A percentile compares a stretch with the other conserved stretches of the same genome.
Conservation (phyloP, 2,329 filamentous ascomycete genomes). For the Fusarium sambucinum region DNA sequence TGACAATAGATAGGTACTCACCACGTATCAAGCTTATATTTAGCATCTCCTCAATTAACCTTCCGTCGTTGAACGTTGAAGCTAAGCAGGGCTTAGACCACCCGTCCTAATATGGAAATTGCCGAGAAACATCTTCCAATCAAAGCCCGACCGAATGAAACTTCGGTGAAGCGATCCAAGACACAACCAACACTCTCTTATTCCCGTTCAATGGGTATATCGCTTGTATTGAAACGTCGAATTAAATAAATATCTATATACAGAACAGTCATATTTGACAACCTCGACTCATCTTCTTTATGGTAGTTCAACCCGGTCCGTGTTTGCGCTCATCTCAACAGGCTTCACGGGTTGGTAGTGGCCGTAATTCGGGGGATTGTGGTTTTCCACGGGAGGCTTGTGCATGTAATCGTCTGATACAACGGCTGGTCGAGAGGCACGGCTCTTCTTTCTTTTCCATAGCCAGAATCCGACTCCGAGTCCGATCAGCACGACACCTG, state of each 20-base stretch:
- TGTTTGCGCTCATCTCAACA: not conserved
- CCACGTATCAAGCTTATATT: not conserved
- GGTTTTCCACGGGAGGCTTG: not conserved
- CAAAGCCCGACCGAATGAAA: not conserved
- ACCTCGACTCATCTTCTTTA: not conserved
- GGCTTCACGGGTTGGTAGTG: not conserved
- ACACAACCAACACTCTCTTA: not conserved
- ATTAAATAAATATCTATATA: constrained; percentile 1
- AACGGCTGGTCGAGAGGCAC: not conserved
- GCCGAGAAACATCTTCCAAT: not conserved
- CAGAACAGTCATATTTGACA: not conserved
- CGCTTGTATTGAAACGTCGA: not conserved
- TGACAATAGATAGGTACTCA: not conserved
- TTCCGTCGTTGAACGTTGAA: not conserved
- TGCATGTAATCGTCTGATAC: not conserved
- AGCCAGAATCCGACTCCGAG: not conserved
- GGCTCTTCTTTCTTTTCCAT: constrained; percentile 1
- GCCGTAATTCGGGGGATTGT: not conserved
- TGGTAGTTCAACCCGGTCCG: not conserved
- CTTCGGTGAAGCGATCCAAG: not conserved
- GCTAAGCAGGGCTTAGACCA: not conserved
- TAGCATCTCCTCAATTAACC: not conserved
- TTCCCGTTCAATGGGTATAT: not conserved
- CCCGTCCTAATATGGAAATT: not conserved
- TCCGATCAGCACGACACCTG: not conserved